Base-by-base conservation (phyloP, 2,329 filamentous ascomycete genomes). In the Clonostachys rhizophaga region DNA sequence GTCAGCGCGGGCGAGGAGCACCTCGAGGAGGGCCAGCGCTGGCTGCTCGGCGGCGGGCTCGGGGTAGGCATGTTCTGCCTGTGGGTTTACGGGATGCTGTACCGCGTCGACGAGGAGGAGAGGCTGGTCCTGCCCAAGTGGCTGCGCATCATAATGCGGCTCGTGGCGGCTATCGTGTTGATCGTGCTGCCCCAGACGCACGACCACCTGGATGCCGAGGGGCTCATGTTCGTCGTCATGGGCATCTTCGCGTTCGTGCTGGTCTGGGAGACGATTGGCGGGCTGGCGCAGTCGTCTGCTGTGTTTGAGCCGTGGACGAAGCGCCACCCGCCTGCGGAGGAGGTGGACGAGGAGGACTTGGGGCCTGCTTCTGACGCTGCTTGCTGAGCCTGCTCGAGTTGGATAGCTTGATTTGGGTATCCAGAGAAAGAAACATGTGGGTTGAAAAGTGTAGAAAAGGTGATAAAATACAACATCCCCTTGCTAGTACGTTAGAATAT, bases 21-120 rank as follows among this genome's bases (percentile, higher is more conserved):
- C 16, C 66, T 74, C 44, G 67, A 69, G 34, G 57, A 65, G 3
- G 64, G 67, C 1, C 66, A 75, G 51, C 62, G 67, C n/a, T 75
- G 72, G 72, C 59, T 75, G 5, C 63, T 75, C 1, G 71, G 72
- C 2, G 71, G 67, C 33, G 71, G 71, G 3, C 61, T 75, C 0
- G 71, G 69, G 3, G 59, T 70, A 2, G 72, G 71, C 14, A 59
- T 74, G 59, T 59, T 73, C 42, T 74, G 70, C 47, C 58, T 75
- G 6, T 70, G 67, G 62, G 45, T 63, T 1, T 69, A 70, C 46
- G 67, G 66, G 8, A 58, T 73, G 54, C 54, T 74, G 30, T 71
- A 30, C 24, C 24, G 24, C 24, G 24, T 30, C 24, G 24, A 30
- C 24, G 24, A 30, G 24, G 61, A 66, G 17, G 56, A 61, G 5